Percentiles rank a stretch among this genome's conserved stretches.
Evolutionary conservation across 495 filamentous ascomycete species (phyloP).

Genomic region (Jackrogersella multiformis): DNA sequence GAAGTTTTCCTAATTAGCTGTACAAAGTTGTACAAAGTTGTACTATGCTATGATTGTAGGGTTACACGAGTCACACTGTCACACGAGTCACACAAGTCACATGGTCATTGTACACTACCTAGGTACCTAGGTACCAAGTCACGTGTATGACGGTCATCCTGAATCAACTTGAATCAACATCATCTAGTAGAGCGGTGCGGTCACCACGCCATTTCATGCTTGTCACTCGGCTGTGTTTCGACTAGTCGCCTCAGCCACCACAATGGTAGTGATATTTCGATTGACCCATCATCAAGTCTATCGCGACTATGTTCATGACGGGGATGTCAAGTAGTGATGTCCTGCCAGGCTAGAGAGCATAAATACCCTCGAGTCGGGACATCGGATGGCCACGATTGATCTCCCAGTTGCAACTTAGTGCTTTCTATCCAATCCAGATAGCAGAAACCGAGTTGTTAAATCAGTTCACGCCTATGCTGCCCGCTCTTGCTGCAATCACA

Average conservation of each 20-base stretch:
- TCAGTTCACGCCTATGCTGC: background rate
- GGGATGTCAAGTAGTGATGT: background rate
- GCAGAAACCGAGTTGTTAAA: background rate
- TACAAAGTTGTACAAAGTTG: too few relatives aligned
- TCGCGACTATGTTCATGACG: background rate
- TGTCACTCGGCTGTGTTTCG: too few relatives aligned
- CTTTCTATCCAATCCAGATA: background rate
- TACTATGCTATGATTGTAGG: too few relatives aligned
- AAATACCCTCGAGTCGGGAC: background rate
- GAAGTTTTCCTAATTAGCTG: too few relatives aligned
- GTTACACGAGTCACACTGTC: too few relatives aligned
- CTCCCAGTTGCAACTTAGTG: background rate
- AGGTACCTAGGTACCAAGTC: slow-evolving; percentile 31
- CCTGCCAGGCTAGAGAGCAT: background rate
- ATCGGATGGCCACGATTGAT: background rate
- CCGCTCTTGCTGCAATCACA: background rate
- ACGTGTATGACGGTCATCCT: slow-evolving; percentile 42
- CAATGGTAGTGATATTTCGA: background rate
- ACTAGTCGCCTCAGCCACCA: too few relatives aligned
- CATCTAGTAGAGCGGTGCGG: background rate
- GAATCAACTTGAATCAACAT: slow-evolving; percentile 34
- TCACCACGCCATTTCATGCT: background rate
- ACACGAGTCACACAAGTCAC: too few relatives aligned
- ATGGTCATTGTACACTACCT: too few relatives aligned
- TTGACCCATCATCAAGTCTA: background rate